Evolutionary conservation across 2,329 filamentous ascomycete species (phyloP), one percentile per base, ranked within the genome.

Genomic region (Fusarium coicis): DNA sequence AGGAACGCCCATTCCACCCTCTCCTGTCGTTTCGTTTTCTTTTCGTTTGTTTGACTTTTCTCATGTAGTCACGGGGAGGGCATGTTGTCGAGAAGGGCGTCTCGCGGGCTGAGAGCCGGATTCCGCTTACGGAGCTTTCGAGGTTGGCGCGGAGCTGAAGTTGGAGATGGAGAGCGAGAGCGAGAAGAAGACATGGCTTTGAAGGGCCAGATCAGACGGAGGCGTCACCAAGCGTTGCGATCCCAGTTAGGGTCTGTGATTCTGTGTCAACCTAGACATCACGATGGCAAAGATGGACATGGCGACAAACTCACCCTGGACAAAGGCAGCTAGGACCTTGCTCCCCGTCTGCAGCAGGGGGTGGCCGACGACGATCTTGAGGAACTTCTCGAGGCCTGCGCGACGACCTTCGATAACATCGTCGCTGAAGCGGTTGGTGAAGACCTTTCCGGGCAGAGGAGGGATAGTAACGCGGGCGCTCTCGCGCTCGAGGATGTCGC

Each of bases 331-430:
- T 78, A 99, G 84, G 66, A 99, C 96, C 85, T 98, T 97, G 83
- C 95, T 98, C 58, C 96, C 96, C 36, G 96, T 99, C 89, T 99
- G 96, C 84, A 99, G 84, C 78, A 99, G 87, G 77, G 96, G 96
- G 83, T 99, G 96, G 1, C 96, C 96, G 2, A 97, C 96, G 16
- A 99, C 96, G 80, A 98, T 98, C 89, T 96, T 95, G 81, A 99
- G 84, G 81, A 99, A 99, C 81, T 97, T 91, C 86, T 99, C 95
- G 75, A 99, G 86, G 2, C 96, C 96, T 77, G 96, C 93, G 73
- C 96, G 88, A 61, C 96, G 88, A 80, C 97, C 94, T 87, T 98
- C 96, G 81, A 99, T 99, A 79, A 99, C 96, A 81, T 97, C 95
- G 85, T 99, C 96, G 79, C 93, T 97, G 86, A 99, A 99, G 52